A percentile compares a stretch with the other conserved stretches of the same genome.
Conservation (phyloP, 75 land plant genomes). For the Pinus tabuliformis region DNA sequence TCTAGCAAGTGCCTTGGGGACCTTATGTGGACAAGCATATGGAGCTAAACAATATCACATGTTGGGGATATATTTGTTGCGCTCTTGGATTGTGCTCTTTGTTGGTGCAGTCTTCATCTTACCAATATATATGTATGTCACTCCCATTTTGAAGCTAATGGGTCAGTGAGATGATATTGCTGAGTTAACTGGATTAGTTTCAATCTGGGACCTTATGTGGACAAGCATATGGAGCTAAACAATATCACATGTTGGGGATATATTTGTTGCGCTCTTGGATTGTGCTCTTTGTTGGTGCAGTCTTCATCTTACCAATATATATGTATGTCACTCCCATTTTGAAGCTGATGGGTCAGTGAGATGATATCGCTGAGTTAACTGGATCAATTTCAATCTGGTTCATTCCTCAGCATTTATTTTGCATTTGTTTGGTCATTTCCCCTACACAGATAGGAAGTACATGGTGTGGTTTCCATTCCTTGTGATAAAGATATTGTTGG, state of each 20-base stretch:
- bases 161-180: conserved; percentile 13
- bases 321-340: not conserved
- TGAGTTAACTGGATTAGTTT: not conserved
- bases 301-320: not conserved
- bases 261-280: conserved; percentile 16
- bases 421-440: conserved; percentile 4
- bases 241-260: conserved; percentile 13
- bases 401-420: conserved; percentile 5
- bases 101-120: not conserved
- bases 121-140: not conserved
- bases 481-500: too few relatives aligned
- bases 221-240: conserved; percentile 21
- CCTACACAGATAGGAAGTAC: not conserved
- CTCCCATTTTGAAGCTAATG: not conserved
- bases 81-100: conserved; percentile 12
- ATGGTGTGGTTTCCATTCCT: too few relatives aligned
- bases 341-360: conserved; percentile 9
- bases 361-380: conserved; percentile 5
- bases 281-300: not conserved
- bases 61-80: conserved; percentile 15
- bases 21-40: conserved; percentile 27
- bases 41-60: conserved; percentile 13
- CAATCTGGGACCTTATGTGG: conserved; percentile 15
- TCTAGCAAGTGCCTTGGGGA: conserved; percentile 12
- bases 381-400: not conserved